These are phyloP conservation scores for Diplodia mutila DNA, from an alignment of 2,329 filamentous ascomycete genomes.

Conservation along the genomic window DNA sequence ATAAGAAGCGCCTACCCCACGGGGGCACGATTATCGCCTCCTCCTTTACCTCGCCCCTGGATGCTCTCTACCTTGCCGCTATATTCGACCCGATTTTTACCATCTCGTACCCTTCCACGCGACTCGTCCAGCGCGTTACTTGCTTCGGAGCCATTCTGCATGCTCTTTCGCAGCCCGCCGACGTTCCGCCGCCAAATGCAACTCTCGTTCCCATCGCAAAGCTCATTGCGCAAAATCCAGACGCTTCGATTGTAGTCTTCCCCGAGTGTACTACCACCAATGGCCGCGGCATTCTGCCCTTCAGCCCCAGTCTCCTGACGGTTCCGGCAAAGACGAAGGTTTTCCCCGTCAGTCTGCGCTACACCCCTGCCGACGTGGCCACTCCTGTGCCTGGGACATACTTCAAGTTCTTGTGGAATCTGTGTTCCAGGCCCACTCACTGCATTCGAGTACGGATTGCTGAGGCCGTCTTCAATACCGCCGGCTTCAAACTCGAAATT, in stretches of 20 bases:
- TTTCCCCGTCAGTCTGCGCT: slow-evolving; percentile 88
- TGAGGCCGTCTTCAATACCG: slow-evolving; percentile 61
- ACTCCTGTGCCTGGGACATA: slow-evolving; percentile 82
- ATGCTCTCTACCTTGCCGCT: slow-evolving; percentile 89
- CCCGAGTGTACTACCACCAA: slow-evolving; percentile 96
- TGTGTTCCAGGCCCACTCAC: slow-evolving; percentile 83
- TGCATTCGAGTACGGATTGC: slow-evolving; percentile 90
- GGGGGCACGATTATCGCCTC: slow-evolving; percentile 82
- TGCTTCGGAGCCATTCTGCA: slow-evolving; percentile 75
- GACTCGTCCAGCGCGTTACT: slow-evolving; percentile 74
- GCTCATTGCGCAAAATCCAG: slow-evolving; percentile 70
- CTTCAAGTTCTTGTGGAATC: slow-evolving; percentile 77
- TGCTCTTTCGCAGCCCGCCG: slow-evolving; percentile 66
- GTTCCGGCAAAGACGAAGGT: slow-evolving; percentile 71
- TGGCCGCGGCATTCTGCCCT: slow-evolving; percentile 82
- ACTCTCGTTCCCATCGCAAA: slow-evolving; percentile 43
- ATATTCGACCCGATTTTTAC: slow-evolving; percentile 98
- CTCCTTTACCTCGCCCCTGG: slow-evolving; percentile 89
- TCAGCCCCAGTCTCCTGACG: slow-evolving; percentile 76
- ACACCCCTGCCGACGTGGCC: slow-evolving; percentile 85
- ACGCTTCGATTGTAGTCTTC: slow-evolving; percentile 81
- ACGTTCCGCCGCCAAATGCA: slow-evolving; percentile 37
- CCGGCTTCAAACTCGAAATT: slow-evolving; percentile 20
- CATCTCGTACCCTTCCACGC: slow-evolving; percentile 74
- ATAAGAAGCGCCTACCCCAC: slow-evolving; percentile 71